These are phyloP conservation scores for Podospora sp. DNA, from an alignment of 495 filamentous ascomycete species.

Conservation along the genomic window DNA sequence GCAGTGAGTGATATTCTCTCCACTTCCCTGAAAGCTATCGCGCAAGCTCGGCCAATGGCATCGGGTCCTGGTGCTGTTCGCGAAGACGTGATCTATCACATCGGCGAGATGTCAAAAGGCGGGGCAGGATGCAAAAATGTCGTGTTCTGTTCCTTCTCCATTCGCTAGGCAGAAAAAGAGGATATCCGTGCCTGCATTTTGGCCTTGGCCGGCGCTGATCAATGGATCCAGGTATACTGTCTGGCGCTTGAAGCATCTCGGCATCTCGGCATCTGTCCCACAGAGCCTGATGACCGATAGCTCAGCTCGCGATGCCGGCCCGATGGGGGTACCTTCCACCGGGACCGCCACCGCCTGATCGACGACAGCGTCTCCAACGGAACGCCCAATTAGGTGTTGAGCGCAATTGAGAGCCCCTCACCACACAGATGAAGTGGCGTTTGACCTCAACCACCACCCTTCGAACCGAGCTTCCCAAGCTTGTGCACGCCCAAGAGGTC, in stretches of 20 bases:
- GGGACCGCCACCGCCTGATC: not conserved
- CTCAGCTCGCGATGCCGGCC: not conserved
- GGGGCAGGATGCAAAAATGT: conserved; percentile 9
- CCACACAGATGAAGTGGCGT: not conserved
- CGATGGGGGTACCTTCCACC: not conserved
- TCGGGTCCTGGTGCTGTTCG: not conserved
- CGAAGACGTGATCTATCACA: conserved; percentile 2
- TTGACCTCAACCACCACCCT: too few species aligned
- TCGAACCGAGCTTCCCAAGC: too few species aligned
- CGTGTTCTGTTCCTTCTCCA: not conserved
- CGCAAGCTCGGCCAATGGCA: not conserved
- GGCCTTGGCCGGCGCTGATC: not conserved
- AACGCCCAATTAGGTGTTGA: not conserved
- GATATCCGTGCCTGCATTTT: not conserved
- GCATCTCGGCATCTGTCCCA: not conserved
- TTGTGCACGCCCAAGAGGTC: too few species aligned
- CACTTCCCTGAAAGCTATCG: not conserved
- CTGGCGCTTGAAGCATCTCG: too few species aligned
- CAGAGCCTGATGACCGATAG: not conserved
- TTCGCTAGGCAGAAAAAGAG: not conserved
- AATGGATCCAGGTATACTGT: not conserved
- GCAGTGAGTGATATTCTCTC: not conserved
- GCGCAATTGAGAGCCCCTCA: not conserved
- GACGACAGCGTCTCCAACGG: not conserved
- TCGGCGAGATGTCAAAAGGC: not conserved